Evolutionary conservation across 176 grass and related monocot species (phyloP), one percentile per base, ranked within the genome.

Genomic region (Otatea glauca): DNA sequence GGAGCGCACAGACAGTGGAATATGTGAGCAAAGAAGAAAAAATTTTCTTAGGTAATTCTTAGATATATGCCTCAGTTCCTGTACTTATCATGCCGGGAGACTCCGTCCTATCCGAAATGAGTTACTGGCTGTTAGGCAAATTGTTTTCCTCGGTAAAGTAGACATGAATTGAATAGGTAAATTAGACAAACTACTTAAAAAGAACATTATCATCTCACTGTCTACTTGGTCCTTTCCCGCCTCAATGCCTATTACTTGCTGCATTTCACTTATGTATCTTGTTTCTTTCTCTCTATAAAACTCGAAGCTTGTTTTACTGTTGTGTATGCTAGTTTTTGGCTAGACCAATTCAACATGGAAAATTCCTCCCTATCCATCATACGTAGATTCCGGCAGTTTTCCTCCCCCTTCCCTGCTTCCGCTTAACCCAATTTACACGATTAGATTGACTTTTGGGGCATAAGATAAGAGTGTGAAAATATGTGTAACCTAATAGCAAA

Each of bases 261-360:
- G 38, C 54, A 41, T 47, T 47, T 62, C 55, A 73, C 16, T 47
- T n/a, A 51, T 51, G 21, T 32, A 48, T 15, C 5, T 2, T 39
- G 7, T 72, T 49, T 24, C 21, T 23, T 61, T 3, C 16, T 50
- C 70, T 51, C 6, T 48, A 9, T 23, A 41, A 65, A 34, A 8
- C 15, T 45, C 13, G 6, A 15, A 21, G 18, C n/a, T 45, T 32
- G 47, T 18, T 25, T 63, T 5, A 66, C 6, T 13, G 50, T 4
- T 42, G 8, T 5, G 7, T 45, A 17, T 56, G 23, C 18, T 73
- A 65, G 34, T 83, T 83, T 38, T 49, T 29, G 24, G 24, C 1
- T 4, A 78, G 70, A n/a, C 51, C 12, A 6, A 74, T 34, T 48
- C 7, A 48, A 74, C 54, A 61, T 83, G 24, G 55, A 62, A 61